Base-by-base conservation (phyloP, 768 basidiomycete genomes). In the Termitomyces sp. region DNA sequence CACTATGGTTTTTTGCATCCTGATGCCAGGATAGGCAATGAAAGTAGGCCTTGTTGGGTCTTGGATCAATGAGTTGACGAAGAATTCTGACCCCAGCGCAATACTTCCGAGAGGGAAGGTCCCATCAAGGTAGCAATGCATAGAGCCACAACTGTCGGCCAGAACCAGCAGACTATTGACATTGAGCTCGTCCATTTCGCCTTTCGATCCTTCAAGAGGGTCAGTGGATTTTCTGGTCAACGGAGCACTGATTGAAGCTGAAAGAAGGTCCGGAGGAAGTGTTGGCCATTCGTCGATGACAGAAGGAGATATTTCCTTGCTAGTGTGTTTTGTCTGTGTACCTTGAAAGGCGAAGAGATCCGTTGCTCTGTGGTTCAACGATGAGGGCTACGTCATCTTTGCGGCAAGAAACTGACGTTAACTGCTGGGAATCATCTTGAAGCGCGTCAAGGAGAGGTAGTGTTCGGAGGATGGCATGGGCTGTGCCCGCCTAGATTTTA, bases 321-420 rank as follows among this genome's bases (percentile, higher is more conserved):
- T 70, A 27, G 68, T 68, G 33, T 76, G 61, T 45, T 78, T 81
- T 14, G 81, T 82, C 55, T 85, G 83, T 10, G 83, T 82, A 39
- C 84, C 85, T 72, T 91, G 87, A 67, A 92, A 91, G 40, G 89
- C 87, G 69, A 93, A 93, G 40, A 93, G 72, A 72, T 92, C 87
- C 55, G 86, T 86, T 8, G 87, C 86, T 56, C 91, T 93, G 69
- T 55, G 53, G 45, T 43, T 49, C 14, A 52, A 27, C 46, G 24
- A 44, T 66, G 36, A 68, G 69, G 61, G 43, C 56, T 49, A 53
- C 36, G 40, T 49, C 33, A 13, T 39, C 56, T 56, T 46, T 34
- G 46, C 48, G 56, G 53, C 26, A 33, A 49, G 61, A 52, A 52
- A 74, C 83, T 62, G 66, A 92, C 91, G 84, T 87, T 64, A 83